Conservation (phyloP, 305 asterid genomes). For the Fraxinus floribunda region DNA sequence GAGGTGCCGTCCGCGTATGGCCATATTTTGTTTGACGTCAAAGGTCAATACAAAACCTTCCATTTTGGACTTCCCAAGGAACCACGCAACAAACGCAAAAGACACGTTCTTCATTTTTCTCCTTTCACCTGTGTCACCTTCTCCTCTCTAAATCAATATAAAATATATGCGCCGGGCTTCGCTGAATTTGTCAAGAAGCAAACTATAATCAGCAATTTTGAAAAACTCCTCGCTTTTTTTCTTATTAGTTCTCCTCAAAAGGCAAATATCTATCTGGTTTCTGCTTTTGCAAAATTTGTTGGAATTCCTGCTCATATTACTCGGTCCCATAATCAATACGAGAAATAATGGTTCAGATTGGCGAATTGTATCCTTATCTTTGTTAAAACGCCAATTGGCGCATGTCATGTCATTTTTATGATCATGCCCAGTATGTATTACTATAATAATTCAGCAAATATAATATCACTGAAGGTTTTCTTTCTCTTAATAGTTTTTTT, state of each 20-base stretch:
- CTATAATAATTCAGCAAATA: background rate
- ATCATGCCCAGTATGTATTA: background rate
- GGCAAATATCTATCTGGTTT: background rate
- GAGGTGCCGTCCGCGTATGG: background rate
- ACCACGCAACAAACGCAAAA: background rate
- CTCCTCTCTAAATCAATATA: background rate
- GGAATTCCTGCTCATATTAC: background rate
- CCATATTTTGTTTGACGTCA: background rate
- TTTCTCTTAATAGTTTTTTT: background rate
- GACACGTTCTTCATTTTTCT: conserved; percentile 10
- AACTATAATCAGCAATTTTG: background rate
- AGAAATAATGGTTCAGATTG: conserved; percentile 66
- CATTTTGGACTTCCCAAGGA: background rate
- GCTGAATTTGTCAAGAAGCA: background rate
- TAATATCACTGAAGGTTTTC: background rate
- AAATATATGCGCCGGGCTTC: background rate
- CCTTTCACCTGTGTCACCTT: background rate
- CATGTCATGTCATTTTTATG: background rate
- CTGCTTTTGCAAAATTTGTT: conserved; percentile 5
- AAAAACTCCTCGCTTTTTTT: conserved; percentile 5
- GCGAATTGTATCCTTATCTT: conserved; percentile 82
- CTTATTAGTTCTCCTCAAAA: background rate
- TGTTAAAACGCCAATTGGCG: background rate
- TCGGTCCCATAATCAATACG: background rate
- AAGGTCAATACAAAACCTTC: background rate